phyloP scores from a whole-genome alignment of 768 basidiomycete genomes.

The Naganishia onofrii region DNA sequence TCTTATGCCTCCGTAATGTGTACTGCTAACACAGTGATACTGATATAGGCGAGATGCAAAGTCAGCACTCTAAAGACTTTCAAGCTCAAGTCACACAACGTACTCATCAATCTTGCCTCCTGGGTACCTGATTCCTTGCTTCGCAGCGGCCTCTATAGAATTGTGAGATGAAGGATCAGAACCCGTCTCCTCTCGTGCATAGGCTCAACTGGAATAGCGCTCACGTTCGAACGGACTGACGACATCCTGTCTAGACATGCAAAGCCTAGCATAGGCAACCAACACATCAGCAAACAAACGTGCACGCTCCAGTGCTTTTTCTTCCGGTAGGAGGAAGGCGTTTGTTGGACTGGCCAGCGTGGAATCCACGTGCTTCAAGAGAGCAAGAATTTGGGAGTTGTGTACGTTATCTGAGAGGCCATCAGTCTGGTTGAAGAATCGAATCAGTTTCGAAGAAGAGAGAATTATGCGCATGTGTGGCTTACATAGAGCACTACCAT shows the following conservation, averaged over 20 bases:
- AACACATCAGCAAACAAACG: conserved; percentile 48
- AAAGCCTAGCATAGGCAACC: conserved; percentile 47
- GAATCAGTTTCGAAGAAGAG: not conserved
- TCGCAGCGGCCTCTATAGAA: conserved; percentile 42
- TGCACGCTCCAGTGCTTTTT: conserved; percentile 40
- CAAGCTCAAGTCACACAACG: conserved; percentile 28
- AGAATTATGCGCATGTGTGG: not conserved
- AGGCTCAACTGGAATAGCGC: not conserved
- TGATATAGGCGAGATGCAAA: conserved; percentile 9
- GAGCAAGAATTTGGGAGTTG: conserved; percentile 39
- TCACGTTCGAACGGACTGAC: conserved; percentile 49
- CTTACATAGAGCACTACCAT: conserved; percentile 49
- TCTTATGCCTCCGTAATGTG: conserved; percentile 34
- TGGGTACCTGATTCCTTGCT: conserved; percentile 42
- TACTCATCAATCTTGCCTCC: conserved; percentile 53
- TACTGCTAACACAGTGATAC: conserved; percentile 49
- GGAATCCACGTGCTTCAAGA: conserved; percentile 36
- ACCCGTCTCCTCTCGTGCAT: not conserved
- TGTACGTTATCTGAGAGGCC: conserved; percentile 52
- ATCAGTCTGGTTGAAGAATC: conserved; percentile 43
- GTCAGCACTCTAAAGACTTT: not conserved
- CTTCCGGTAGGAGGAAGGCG: conserved; percentile 39
- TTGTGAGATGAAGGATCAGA: not conserved
- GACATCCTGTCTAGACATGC: conserved; percentile 48
- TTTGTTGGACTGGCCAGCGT: conserved; percentile 41